phyloP scores from a whole-genome alignment of 768 basidiomycete genomes.

The Roridomyces roridus region DNA sequence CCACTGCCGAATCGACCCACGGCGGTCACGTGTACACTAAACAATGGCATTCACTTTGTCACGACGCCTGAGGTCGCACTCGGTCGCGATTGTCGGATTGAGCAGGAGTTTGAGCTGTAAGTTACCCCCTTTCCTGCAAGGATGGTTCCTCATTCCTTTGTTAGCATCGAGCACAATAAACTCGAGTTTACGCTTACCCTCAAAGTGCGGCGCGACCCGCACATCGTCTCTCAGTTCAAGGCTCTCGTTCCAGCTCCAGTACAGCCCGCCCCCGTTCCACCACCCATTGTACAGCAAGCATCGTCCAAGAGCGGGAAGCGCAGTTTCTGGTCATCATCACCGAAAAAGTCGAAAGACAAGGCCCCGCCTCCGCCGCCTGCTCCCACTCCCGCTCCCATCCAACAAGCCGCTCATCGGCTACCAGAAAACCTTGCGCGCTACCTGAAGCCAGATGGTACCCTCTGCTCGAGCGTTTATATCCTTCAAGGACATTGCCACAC shows the following conservation, averaged over 20 bases:
- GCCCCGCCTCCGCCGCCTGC: slow-evolving; percentile 41
- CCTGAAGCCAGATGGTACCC: slow-evolving; percentile 83
- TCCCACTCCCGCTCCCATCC: slow-evolving; percentile 43
- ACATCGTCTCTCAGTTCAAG: slow-evolving; percentile 81
- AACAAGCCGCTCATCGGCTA: slow-evolving; percentile 45
- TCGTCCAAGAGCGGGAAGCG: slow-evolving; percentile 72
- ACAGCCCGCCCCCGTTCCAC: slow-evolving; percentile 39
- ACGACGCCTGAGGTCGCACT: slow-evolving; percentile 84
- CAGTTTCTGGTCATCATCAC: slow-evolving; percentile 77
- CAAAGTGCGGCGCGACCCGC: slow-evolving; percentile 86
- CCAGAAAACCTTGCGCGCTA: slow-evolving; percentile 84
- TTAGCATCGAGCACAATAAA: slow-evolving; percentile 92
- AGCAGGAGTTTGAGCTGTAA: slow-evolving; percentile 92
- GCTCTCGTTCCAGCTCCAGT: slow-evolving; percentile 58
- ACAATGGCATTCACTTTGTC: slow-evolving; percentile 97
- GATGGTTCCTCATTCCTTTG: neutral
- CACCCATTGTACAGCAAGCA: slow-evolving; percentile 50
- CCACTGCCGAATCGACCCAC: slow-evolving; percentile 83
- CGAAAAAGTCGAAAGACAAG: slow-evolving; percentile 68
- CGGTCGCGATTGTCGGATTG: slow-evolving; percentile 63
- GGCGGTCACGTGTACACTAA: slow-evolving; percentile 82
- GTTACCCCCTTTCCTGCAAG: slow-evolving; percentile 34
- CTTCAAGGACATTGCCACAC: slow-evolving; percentile 84
- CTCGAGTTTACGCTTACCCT: slow-evolving; percentile 93
- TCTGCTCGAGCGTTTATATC: slow-evolving; percentile 87